Evolutionary conservation across 1,284 basidiomycete species (phyloP).

Genomic region (Baeospora myosura): DNA sequence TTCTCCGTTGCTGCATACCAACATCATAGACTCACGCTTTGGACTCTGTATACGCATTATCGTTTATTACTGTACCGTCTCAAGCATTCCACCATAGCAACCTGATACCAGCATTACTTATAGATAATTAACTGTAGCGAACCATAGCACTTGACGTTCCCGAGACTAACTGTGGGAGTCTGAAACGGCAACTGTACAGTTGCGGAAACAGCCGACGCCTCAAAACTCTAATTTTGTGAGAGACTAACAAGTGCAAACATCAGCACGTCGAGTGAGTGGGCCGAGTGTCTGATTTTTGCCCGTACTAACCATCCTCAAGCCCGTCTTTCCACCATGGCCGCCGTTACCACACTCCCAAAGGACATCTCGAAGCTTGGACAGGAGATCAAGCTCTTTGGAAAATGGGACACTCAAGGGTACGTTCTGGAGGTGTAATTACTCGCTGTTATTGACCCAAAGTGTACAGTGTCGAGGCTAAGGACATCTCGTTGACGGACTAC

Average conservation of each 20-base stretch:
- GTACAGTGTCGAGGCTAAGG: constrained; percentile 95
- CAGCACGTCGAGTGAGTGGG: constrained; percentile 26
- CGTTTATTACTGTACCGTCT: no score
- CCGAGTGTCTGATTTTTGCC: constrained; percentile 16
- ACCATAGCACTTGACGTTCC: no score
- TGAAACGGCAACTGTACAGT: neutral
- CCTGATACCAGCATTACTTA: neutral
- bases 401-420: constrained; percentile 95
- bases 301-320: constrained; percentile 29
- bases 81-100: no score
- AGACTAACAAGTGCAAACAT: constrained; percentile 43
- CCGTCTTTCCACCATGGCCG: constrained; percentile 40
- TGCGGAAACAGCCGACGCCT: constrained; percentile 24
- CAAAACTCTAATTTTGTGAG: constrained; percentile 41
- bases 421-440: constrained; percentile 27
- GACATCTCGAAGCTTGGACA: constrained; percentile 80
- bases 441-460: constrained; percentile 1
- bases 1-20: no score
- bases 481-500: constrained; percentile 98
- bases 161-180: no score
- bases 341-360: constrained; percentile 68
- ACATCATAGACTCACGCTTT: no score
- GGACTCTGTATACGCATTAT: no score
- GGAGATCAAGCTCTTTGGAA: constrained; percentile 93
- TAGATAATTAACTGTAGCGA: no score